Evolutionary conservation across 306 rosid genomes (phyloP), one percentile per base, ranked within the genome.

Genomic region (Rosa persica): DNA sequence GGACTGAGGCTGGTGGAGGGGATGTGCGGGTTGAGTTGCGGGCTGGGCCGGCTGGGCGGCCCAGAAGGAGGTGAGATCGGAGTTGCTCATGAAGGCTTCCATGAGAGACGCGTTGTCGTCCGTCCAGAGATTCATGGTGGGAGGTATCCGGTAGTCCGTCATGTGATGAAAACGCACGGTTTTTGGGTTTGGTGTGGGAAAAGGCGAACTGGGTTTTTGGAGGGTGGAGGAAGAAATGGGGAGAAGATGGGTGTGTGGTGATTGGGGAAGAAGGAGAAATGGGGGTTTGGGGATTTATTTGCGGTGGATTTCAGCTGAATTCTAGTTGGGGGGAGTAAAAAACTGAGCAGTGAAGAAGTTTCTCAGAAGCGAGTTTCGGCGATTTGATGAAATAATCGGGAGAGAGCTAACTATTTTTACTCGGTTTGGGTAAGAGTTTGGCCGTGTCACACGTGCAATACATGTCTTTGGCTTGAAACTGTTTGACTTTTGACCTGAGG

Each of bases 51-150:
- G 62, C 7, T 71, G 81, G 6, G 93, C 23, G 0, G 81, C 88
- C 84, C 99, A 95, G 34, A 95, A 79, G n/a, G 90, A 17, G 0
- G 97, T 81, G 12, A 95, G 92, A 84, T 95, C 98, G 62, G 98
- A 85, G 72, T 97, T 84, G 75, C 79, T 83, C 81, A 87, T 91
- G 84, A 95, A 95, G 0, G 98, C 95, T 64, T 95, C 99, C 90
- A 95, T 95, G 8, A 95, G 84, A 3, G 99, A 89, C 0, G 97
- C 88, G 87, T 93, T 95, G 17, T 95, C 98, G 75, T 93, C 97
- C 4, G 88, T 78, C 98, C 98, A 95, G 1, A 92, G 93, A 84
- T 91, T 92, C 97, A 91, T 89, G 2, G 89, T 30, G 9, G 89
- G 76, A 0, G 87, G 86, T 47, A 85, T 77, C 1, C 86, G 78